Base-by-base conservation (phyloP, 2,329 filamentous ascomycete species). In the Cladophialophora yegresii region DNA sequence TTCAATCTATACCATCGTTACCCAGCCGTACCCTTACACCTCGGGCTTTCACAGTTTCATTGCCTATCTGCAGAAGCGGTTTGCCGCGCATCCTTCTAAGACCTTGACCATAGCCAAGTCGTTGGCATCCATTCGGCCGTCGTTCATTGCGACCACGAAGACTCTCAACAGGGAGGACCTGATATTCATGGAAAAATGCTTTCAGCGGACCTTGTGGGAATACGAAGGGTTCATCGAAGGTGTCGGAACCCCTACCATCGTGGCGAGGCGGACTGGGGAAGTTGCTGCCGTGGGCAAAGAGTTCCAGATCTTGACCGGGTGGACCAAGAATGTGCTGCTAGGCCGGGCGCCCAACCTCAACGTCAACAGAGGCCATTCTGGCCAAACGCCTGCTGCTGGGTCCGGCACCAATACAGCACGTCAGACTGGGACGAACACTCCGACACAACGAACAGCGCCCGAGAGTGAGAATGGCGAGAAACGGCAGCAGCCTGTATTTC, bases 101-200 rank as follows among this genome's bases (percentile, higher is more conserved):
- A 89, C 89, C 0, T 77, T 93, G 26, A 87, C 89, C 63, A 96
- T 97, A 69, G 92, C 92, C 64, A 91, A 93, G 78, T 89, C 93
- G 0, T 84, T 99, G 58, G 89, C 91, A 6, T 92, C 90, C 51
- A 96, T 97, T 71, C 89, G 95, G 7, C 93, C 95, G 1, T 95
- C 92, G 0, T 95, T 99, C 74, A 93, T 98, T 68, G 89, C 92
- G 10, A 96, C 92, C 67, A 96, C 91, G 22, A 90, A 91, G 72
- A 92, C 91, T n/a, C 81, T 98, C 66, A 93, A 92, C 69, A 83
- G 88, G 20, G 89, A 95, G 72, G 95, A 99, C 76, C 82, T 98
- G 30, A 88, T 99, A 23, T 97, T 98, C 76, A 96, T 96, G 90
- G 95, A 99, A 76, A 96, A 96, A 78, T 96, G 91, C 73, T 92